Base-by-base conservation (phyloP, 345 rosid genomes). In the Triadica sebifera region DNA sequence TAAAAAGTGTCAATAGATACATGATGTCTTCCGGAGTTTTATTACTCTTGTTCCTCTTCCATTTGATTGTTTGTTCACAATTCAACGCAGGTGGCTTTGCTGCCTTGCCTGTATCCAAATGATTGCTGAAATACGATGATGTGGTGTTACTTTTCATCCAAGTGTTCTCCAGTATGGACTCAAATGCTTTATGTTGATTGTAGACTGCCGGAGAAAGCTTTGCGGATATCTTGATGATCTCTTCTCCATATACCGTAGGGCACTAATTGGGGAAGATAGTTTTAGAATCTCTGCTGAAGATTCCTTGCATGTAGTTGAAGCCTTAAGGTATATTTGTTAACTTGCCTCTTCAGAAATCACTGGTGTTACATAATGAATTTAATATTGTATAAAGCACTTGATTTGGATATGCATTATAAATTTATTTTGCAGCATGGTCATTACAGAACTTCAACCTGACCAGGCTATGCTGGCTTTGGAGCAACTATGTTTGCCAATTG, bases 141-240 rank as follows among this genome's bases (percentile, higher is more conserved):
- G 19, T 55, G 25, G 4, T 50, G 17, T 56, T 74, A n/a, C 52
- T 10, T 47, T 71, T 24, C 22, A 12, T 49, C 3, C 55, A 41
- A 19, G 20, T 55, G 43, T 59, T 58, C 41, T 52, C 25, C 43
- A 37, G 3, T 29, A 25, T 20, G 56, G 43, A 69, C 65, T 51
- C 29, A 58, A 37, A 4, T 65, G 56, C 67, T 86, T 76, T 69
- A 45, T 74, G 50, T 67, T 75, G 24, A 70, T 46, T 86, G 74
- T 82, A 93, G 99, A 93, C 87, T 96, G 99, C 72, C 90, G 96
- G 45, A 91, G 87, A 77, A 90, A 91, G 85, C 92, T 96, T 49
- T 89, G 90, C 77, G 92, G 89, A 70, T 88, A 88, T 84, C 85
- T 91, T 78, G 91, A 91, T 43, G 92, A 88, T 71, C 91, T 96